Conservation (phyloP, 176 grass and related monocot species). For the Stipa capillata region DNA sequence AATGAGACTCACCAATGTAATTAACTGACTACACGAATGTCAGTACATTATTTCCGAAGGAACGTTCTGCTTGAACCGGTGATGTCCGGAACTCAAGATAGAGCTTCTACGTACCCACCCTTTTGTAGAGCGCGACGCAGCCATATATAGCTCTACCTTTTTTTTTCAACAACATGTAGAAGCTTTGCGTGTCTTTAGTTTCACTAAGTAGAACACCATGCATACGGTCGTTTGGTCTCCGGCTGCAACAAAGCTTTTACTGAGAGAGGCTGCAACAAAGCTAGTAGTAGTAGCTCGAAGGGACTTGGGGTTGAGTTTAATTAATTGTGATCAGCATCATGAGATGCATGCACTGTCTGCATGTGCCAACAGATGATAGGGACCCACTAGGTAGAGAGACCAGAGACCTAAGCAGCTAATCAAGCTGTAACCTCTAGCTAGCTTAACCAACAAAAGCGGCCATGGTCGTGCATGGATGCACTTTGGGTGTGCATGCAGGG, state of each 20-base stretch:
- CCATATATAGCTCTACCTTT: no score
- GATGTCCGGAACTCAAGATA: no score
- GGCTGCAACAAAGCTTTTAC: no score
- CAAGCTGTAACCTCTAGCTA: constrained; percentile 23
- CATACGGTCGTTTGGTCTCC: neutral
- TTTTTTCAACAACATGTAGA: no score
- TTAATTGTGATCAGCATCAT: constrained; percentile 23
- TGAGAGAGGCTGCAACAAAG: no score
- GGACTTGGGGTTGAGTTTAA: constrained; percentile 15
- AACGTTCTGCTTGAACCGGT: no score
- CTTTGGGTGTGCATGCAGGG: constrained; percentile 15
- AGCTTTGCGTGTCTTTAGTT: no score
- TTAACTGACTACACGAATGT: neutral
- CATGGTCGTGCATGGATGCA: constrained; percentile 15
- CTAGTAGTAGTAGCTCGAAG: neutral
- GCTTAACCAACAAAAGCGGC: constrained; percentile 31
- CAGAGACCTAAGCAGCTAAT: constrained; percentile 28
- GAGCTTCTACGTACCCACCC: neutral
- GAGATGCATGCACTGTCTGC: constrained; percentile 1
- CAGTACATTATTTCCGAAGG: neutral
- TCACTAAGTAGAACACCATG: neutral
- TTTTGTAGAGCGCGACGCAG: neutral
- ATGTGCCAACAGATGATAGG: neutral
- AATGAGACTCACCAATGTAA: neutral
- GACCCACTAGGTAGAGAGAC: constrained; percentile 14